Base-by-base conservation (phyloP, 163 green algal species). In the Scenedesmus sp. region DNA sequence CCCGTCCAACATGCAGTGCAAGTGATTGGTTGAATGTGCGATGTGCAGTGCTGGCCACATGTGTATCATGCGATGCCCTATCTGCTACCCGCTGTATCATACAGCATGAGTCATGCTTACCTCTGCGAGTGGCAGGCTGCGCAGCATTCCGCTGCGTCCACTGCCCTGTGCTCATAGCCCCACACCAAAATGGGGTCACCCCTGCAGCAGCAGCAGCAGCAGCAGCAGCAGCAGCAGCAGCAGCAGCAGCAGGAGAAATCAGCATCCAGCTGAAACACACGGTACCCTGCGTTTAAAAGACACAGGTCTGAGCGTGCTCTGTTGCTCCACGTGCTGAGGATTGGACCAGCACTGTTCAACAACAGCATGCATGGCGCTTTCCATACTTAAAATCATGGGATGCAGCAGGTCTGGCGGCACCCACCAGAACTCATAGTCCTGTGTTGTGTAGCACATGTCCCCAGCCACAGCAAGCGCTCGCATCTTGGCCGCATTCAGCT, bases 101-200 rank as follows among this genome's bases (percentile, higher is more conserved):
- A 2, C 7, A 56, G 49, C 7, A 56, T 56, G 49, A n/a, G n/a
- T n/a, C n/a, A n/a, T 73, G 49, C 61, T 37, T 24, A 76, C 65
- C 65, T 22, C 65, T 93, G 76, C 43, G 91, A 80, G 26, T 61
- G 49, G 61, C 91, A 93, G 30, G 91, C 83, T 22, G 91, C 91
- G 49, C 91, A 93, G 88, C 91, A 93, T 53, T 92, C 91, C 7
- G 87, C 82, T 24, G 88, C 91, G 79, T 83, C 84, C 53, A 16
- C 40, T 44, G 91, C 65, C 51, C 56, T 43, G 83, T 93, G 91
- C 2, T 81, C 56, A 59, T 83, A 81, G 46, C 91, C 91, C 91
- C 91, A 93, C 42, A 93, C 79, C 20, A 93, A 30, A 24, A 68
- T 89, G 40, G 68, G 68, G 33, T 90, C 70, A 35, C 18, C 30